Evolutionary conservation across 371 early-diverging fungal species (phyloP).

Genomic region (Mortierella polycephala): DNA sequence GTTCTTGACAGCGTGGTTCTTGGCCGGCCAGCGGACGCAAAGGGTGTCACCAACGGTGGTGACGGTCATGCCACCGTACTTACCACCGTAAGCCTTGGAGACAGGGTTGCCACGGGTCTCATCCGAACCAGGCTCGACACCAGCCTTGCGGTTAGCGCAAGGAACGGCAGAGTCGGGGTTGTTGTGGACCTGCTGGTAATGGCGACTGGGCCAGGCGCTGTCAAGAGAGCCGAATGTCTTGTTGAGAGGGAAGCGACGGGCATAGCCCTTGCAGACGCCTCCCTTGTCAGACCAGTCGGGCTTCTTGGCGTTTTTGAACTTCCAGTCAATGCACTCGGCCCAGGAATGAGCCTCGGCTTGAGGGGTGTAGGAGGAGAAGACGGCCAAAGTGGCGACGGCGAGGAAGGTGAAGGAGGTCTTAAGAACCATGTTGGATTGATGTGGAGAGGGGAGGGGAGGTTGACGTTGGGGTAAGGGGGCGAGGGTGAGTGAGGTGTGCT

Average conservation of each 20-base stretch:
- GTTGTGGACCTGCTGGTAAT: constrained; percentile 11
- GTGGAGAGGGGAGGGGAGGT: neutral
- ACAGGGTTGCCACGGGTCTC: constrained; percentile 19
- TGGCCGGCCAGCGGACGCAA: constrained; percentile 66
- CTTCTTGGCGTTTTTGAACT: constrained; percentile 4
- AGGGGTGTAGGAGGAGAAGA: constrained; percentile 7
- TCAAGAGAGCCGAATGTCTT: constrained; percentile 18
- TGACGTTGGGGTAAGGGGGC: neutral
- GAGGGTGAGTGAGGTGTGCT: neutral
- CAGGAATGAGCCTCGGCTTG: constrained; percentile 27
- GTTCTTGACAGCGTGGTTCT: constrained; percentile 20
- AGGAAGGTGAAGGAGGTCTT: constrained; percentile 11
- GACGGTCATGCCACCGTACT: constrained; percentile 26
- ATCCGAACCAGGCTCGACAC: constrained; percentile 13
- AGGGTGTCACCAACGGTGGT: constrained; percentile 63
- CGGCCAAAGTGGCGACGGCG: constrained; percentile 15
- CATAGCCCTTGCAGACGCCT: constrained; percentile 12
- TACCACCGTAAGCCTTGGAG: constrained; percentile 16
- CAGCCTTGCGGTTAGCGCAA: constrained; percentile 10
- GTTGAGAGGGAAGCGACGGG: constrained; percentile 21
- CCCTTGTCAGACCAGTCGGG: neutral
- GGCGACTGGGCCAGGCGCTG: constrained; percentile 7
- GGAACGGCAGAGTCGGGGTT: constrained; percentile 5
- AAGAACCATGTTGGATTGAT: constrained; percentile 12
- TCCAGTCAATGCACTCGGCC: constrained; percentile 34